Percentiles rank a stretch among this genome's conserved stretches.
phyloP scores from a whole-genome alignment of 208 protist species.

The Crithidia fasciculata region DNA sequence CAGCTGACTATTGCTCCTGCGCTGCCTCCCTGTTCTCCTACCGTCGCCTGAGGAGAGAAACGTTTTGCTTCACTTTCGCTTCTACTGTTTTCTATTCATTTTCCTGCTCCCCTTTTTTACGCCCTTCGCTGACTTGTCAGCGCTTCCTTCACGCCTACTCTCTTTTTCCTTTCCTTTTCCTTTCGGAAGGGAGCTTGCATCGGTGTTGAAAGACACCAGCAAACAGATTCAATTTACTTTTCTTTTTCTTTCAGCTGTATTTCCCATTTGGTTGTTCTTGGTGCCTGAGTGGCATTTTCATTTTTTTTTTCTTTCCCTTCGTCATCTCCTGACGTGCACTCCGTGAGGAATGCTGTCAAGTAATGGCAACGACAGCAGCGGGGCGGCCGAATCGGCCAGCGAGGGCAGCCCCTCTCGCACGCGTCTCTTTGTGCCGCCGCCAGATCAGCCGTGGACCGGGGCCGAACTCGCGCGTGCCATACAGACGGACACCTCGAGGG shows the following conservation, averaged over 20 bases:
- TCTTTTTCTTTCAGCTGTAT: not conserved
- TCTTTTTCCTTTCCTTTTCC: not conserved
- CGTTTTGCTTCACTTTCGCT: too few relatives aligned
- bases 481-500: not conserved
- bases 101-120: not conserved
- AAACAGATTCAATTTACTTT: not conserved
- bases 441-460: conserved; percentile 19
- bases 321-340: not conserved
- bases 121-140: not conserved
- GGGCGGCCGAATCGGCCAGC: conserved; percentile 2
- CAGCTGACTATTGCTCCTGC: too few relatives aligned
- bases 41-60: too few relatives aligned
- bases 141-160: not conserved
- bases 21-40: too few relatives aligned
- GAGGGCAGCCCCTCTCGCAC: not conserved
- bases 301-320: conserved; percentile 12
- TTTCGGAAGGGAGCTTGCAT: not conserved
- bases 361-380: conserved; percentile 12
- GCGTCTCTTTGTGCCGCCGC: conserved; percentile 24
- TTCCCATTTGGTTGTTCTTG: not conserved
- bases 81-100: not conserved
- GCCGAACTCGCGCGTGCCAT: conserved; percentile 5
- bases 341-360: not conserved
- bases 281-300: not conserved
- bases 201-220: too few relatives aligned